phyloP scores from a whole-genome alignment of 306 rosid genomes.

The Sphenostylis stenocarpa region DNA sequence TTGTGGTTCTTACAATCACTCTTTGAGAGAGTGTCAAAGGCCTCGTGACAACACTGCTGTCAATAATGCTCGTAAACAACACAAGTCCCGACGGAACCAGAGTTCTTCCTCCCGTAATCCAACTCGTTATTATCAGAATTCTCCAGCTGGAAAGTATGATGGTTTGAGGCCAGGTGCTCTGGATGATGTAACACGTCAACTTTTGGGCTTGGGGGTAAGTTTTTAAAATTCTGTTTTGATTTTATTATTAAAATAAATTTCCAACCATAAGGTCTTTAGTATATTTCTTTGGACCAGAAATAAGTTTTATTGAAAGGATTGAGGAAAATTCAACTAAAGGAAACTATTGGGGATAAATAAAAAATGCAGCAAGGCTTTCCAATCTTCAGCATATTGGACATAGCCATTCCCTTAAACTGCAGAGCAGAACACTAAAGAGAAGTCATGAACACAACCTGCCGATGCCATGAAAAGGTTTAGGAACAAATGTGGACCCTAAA shows the following conservation, averaged over 20 bases:
- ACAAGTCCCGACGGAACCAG: conserved; percentile 61
- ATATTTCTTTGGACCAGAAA: background rate
- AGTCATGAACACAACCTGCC: conserved; percentile 9
- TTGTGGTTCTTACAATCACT: conserved; percentile 89
- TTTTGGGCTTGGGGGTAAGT: conserved; percentile 83
- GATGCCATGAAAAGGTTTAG: background rate
- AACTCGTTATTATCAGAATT: conserved; percentile 81
- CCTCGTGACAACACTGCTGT: conserved; percentile 82
- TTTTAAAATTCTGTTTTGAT: conserved; percentile 29
- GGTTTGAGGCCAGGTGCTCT: conserved; percentile 93
- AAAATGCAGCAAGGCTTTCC: background rate
- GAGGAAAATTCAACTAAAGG: too few relatives aligned
- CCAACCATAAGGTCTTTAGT: background rate
- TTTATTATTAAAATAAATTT: conserved; percentile 1
- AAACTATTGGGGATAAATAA: background rate
- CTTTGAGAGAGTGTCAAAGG: conserved; percentile 72
- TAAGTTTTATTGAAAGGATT: background rate
- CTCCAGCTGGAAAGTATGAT: conserved; percentile 86
- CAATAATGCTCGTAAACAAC: conserved; percentile 82
- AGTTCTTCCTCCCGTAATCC: conserved; percentile 69
- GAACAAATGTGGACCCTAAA: background rate
- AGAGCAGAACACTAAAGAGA: background rate
- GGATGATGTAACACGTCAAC: conserved; percentile 68
- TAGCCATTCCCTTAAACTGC: background rate
- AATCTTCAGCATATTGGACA: conserved; percentile 10